Evolutionary conservation across 768 basidiomycete genomes (phyloP).

Genomic region (Infundibulicybe gibba): DNA sequence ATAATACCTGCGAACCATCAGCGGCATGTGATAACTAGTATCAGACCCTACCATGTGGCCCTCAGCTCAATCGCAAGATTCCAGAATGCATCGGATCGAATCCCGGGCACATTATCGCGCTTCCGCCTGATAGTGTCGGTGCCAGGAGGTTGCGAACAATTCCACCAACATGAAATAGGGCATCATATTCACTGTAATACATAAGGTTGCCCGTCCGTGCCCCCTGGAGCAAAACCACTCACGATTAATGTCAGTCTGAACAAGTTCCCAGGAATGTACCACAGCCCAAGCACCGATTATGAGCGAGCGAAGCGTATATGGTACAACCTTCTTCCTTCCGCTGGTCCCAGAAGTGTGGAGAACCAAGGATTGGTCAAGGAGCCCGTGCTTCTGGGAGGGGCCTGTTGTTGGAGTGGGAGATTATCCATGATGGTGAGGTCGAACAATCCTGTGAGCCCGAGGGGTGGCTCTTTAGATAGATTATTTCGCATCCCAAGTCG

Average conservation of each 20-base stretch:
- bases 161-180: slow-evolving; percentile 61
- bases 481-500: slow-evolving; percentile 34
- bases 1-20: slow-evolving; percentile 35
- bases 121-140: slow-evolving; percentile 52
- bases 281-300: slow-evolving; percentile 42
- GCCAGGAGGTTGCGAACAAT: slow-evolving; percentile 56
- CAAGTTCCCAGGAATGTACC: slow-evolving; percentile 38
- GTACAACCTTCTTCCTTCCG: slow-evolving; percentile 49
- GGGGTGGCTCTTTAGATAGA: slow-evolving; percentile 27
- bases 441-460: slow-evolving; percentile 35
- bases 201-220: slow-evolving; percentile 3
- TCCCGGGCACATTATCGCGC: slow-evolving; percentile 50
- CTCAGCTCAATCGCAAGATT: slow-evolving; percentile 29
- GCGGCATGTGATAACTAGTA: neutral
- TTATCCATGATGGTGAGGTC: slow-evolving; percentile 26
- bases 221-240: slow-evolving; percentile 9
- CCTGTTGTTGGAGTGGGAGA: slow-evolving; percentile 2
- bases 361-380: slow-evolving; percentile 48
- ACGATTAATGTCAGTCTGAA: slow-evolving; percentile 40
- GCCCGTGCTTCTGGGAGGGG: slow-evolving; percentile 26
- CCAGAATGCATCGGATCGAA: slow-evolving; percentile 55
- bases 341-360: slow-evolving; percentile 60
- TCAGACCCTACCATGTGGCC: slow-evolving; percentile 44
- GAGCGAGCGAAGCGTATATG: slow-evolving; percentile 37
- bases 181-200: slow-evolving; percentile 40